These are phyloP conservation scores for Grifola frondosa DNA, from an alignment of 1,284 basidiomycete species.

Conservation along the genomic window DNA sequence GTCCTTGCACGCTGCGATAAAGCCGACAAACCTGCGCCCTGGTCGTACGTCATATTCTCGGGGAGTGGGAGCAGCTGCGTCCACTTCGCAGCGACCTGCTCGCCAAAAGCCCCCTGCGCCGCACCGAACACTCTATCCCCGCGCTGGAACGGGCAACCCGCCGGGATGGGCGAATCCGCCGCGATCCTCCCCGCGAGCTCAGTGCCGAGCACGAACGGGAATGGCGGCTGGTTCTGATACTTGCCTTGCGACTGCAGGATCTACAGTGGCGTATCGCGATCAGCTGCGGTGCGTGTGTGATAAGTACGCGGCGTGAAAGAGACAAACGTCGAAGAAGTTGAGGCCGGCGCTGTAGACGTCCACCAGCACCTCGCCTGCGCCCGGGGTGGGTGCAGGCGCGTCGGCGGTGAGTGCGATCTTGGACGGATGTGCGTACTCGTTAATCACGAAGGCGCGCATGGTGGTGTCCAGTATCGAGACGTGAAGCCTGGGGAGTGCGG, in stretches of 20 bases:
- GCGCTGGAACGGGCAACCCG: constrained; percentile 75
- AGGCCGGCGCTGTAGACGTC: constrained; percentile 79
- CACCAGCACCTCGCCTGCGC: constrained; percentile 67
- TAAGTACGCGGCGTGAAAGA: not conserved
- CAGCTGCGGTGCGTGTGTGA: not conserved
- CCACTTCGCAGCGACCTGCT: constrained; percentile 61
- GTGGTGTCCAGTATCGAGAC: constrained; percentile 3
- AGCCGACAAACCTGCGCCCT: constrained; percentile 51
- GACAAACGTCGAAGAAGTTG: constrained; percentile 77
- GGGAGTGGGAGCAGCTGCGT: constrained; percentile 58
- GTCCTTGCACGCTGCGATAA: not conserved
- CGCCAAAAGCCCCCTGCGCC: constrained; percentile 79
- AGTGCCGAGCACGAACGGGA: constrained; percentile 82
- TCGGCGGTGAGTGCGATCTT: constrained; percentile 58
- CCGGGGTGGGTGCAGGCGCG: constrained; percentile 59
- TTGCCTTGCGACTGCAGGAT: constrained; percentile 87
- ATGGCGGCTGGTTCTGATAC: constrained; percentile 80
- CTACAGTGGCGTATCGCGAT: constrained; percentile 33
- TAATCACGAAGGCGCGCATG: constrained; percentile 83
- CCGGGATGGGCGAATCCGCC: constrained; percentile 74
- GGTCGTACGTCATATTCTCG: constrained; percentile 60
- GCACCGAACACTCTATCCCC: constrained; percentile 92
- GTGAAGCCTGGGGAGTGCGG: not conserved
- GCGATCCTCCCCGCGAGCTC: constrained; percentile 88
- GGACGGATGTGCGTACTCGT: constrained; percentile 72